These are phyloP conservation scores for Hsuehochloa calcarea DNA, from an alignment of 176 grass and related monocot species.

Conservation along the genomic window DNA sequence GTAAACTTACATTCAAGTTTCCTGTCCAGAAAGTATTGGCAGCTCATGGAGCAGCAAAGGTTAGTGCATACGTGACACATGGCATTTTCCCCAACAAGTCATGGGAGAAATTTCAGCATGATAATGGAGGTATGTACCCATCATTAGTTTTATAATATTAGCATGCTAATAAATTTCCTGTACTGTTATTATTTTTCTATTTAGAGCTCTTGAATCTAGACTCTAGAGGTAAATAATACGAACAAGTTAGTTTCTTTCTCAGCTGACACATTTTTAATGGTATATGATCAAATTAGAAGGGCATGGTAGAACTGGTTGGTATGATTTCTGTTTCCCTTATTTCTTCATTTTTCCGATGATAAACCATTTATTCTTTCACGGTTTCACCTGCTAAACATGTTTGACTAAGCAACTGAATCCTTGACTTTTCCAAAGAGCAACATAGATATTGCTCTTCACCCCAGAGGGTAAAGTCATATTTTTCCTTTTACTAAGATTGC, in stretches of 20 bases:
- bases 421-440: constrained; percentile 15
- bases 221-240: neutral
- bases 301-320: neutral
- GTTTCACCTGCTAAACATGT: neutral
- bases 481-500: neutral
- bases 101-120: constrained; percentile 75
- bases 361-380: neutral
- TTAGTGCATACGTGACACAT: constrained; percentile 94
- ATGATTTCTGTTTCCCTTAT: neutral
- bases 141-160: constrained; percentile 4
- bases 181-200: constrained; percentile 5
- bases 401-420: constrained; percentile 16
- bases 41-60: constrained; percentile 86
- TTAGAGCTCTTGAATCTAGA: neutral
- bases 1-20: constrained; percentile 27
- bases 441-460: neutral
- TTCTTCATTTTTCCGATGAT: neutral
- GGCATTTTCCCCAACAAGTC: constrained; percentile 88
- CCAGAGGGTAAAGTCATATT: neutral
- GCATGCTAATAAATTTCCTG: constrained; percentile 11
- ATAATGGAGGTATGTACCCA: constrained; percentile 64
- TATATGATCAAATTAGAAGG: neutral
- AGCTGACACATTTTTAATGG: neutral
- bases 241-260: constrained; percentile 22
- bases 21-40: constrained; percentile 86